Percentiles rank a stretch among this genome's conserved stretches.
Evolutionary conservation across 2,329 filamentous ascomycete genomes (phyloP).

Genomic region (Venturia aucupariae): DNA sequence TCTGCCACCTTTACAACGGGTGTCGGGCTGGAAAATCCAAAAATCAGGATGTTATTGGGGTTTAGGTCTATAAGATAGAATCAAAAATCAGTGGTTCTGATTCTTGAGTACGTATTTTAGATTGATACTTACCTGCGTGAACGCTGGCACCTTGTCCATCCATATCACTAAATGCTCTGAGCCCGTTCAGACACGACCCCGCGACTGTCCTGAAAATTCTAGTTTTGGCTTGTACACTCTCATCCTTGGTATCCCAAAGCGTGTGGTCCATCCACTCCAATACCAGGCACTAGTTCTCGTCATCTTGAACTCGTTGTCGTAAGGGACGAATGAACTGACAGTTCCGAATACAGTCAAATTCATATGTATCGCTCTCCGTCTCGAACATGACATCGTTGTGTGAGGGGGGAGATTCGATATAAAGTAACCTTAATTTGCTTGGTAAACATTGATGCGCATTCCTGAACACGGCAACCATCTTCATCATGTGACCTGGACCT

Average conservation of each 20-base stretch:
- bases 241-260: constrained; percentile 9
- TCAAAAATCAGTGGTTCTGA: background rate
- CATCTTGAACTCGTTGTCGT: background rate
- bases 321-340: constrained; percentile 1
- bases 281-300: constrained; percentile 1
- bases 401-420: too few species aligned
- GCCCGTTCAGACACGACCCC: background rate
- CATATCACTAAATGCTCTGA: constrained; percentile 5
- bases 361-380: background rate
- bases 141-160: background rate
- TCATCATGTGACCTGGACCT: too few species aligned
- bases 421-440: too few species aligned
- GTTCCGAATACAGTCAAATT: background rate
- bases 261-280: constrained; percentile 13
- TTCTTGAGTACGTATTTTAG: background rate
- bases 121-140: constrained; percentile 4
- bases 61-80: constrained; percentile 1
- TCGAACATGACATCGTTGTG: background rate
- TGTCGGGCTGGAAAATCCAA: constrained; percentile 1
- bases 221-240: background rate
- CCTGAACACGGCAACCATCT: too few species aligned
- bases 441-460: too few species aligned
- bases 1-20: constrained; percentile 9
- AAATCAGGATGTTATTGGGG: constrained; percentile 10
- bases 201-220: constrained; percentile 8